phyloP scores from a whole-genome alignment of 176 grass and related monocot genomes.

The Oryza glaberrima region DNA sequence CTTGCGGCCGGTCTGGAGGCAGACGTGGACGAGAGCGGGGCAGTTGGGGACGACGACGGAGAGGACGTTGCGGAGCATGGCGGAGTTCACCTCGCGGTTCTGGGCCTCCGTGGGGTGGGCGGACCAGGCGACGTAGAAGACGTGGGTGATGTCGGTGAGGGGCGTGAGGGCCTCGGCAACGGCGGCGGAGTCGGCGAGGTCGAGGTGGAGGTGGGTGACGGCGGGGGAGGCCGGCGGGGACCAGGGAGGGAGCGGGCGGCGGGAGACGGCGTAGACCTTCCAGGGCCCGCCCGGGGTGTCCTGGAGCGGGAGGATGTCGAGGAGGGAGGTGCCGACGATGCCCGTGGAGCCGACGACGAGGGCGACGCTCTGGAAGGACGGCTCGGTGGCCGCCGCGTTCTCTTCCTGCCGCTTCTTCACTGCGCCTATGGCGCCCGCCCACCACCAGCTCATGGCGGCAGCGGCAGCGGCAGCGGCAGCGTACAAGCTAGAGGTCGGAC shows the following conservation, averaged over 20 bases:
- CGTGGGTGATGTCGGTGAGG: constrained; percentile 65
- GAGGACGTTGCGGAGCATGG: constrained; percentile 75
- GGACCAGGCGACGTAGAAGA: constrained; percentile 62
- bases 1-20: constrained; percentile 75
- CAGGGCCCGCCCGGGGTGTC: constrained; percentile 80
- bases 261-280: constrained; percentile 86
- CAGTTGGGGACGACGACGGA: constrained; percentile 54
- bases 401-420: constrained; percentile 75
- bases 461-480: not conserved
- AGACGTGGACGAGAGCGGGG: constrained; percentile 61
- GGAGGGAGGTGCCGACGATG: constrained; percentile 73
- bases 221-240: constrained; percentile 37
- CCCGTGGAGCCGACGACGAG: constrained; percentile 73
- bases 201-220: constrained; percentile 55
- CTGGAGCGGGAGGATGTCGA: constrained; percentile 80
- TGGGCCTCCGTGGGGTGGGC: constrained; percentile 38
- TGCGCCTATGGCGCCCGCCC: constrained; percentile 78
- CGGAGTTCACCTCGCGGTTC: constrained; percentile 47
- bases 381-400: constrained; percentile 30
- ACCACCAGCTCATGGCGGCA: constrained; percentile 85
- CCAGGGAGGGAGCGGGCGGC: constrained; percentile 63
- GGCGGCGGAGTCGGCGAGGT: constrained; percentile 54
- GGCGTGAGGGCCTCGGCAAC: constrained; percentile 48
- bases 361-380: constrained; percentile 60
- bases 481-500: not conserved